Evolutionary conservation across 2,329 filamentous ascomycete genomes (phyloP).

Genomic region (Colletotrichum nymphaeae): DNA sequence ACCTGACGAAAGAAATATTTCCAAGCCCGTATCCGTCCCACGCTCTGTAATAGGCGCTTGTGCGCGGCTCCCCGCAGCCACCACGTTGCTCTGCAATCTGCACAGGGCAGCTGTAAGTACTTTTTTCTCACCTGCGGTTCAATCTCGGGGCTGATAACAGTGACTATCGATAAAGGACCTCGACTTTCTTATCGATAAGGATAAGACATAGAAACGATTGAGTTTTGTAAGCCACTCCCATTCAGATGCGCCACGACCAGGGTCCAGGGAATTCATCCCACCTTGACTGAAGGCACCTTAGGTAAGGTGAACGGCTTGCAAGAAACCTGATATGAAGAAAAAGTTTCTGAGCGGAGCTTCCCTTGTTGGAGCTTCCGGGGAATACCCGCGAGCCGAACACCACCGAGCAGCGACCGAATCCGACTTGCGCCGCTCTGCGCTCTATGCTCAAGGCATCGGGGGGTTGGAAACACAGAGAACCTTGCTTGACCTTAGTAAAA

Average conservation of each 20-base stretch:
- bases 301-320: not conserved
- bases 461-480: not conserved
- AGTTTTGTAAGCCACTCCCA: not conserved
- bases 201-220: not conserved
- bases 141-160: not conserved
- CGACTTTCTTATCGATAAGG: not conserved
- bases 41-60: conserved; percentile 31
- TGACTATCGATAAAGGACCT: no score
- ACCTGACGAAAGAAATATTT: conserved; percentile 30
- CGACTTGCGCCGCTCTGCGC: not conserved
- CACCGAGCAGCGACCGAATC: not conserved
- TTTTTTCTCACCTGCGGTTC: not conserved
- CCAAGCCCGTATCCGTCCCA: not conserved
- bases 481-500: not conserved
- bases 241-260: not conserved
- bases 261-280: no score
- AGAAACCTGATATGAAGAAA: not conserved
- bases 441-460: not conserved
- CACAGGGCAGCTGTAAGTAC: not conserved
- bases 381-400: conserved; percentile 16
- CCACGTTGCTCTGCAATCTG: not conserved
- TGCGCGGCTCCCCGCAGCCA: conserved; percentile 12
- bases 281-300: no score
- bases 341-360: conserved; percentile 23
- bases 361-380: conserved; percentile 32